Percentiles rank a stretch among this genome's conserved stretches.
These are phyloP conservation scores for Beauveria sp. DNA, from an alignment of 2,329 filamentous ascomycete genomes.

Conservation along the genomic window DNA sequence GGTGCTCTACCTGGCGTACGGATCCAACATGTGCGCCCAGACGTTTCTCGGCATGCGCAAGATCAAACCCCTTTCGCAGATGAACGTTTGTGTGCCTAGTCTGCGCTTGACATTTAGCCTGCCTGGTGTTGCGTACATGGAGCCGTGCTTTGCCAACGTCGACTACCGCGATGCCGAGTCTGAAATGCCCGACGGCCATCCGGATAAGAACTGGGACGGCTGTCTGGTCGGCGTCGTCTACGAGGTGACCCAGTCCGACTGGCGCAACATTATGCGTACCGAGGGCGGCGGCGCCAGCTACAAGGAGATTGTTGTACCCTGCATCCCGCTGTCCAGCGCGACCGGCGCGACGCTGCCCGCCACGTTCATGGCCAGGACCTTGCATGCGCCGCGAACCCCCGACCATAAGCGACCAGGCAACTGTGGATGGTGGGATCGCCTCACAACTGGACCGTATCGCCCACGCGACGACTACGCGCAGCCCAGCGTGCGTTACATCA, in stretches of 20 bases:
- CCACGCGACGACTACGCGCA: constrained; percentile 68
- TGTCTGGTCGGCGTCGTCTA: constrained; percentile 91
- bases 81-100: constrained; percentile 75
- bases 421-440: constrained; percentile 36
- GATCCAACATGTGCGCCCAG: constrained; percentile 75
- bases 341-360: constrained; percentile 36
- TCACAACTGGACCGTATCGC: constrained; percentile 41
- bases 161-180: constrained; percentile 38
- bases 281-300: constrained; percentile 87
- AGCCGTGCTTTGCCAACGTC: constrained; percentile 90
- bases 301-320: constrained; percentile 72
- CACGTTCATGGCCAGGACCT: constrained; percentile 76
- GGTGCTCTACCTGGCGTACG: constrained; percentile 79
- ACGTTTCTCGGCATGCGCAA: constrained; percentile 73
- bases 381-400: constrained; percentile 59
- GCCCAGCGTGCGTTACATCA: constrained; percentile 75
- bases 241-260: constrained; percentile 80
- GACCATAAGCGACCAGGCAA: constrained; percentile 25
- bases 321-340: constrained; percentile 54
- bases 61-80: constrained; percentile 71
- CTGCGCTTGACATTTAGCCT: constrained; percentile 78
- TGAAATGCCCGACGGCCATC: neutral
- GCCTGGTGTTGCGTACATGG: constrained; percentile 74
- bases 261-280: constrained; percentile 76
- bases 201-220: constrained; percentile 55